These are phyloP conservation scores for Trypanosomatidae sp. DNA, from an alignment of 208 protist species.

Conservation along the genomic window DNA sequence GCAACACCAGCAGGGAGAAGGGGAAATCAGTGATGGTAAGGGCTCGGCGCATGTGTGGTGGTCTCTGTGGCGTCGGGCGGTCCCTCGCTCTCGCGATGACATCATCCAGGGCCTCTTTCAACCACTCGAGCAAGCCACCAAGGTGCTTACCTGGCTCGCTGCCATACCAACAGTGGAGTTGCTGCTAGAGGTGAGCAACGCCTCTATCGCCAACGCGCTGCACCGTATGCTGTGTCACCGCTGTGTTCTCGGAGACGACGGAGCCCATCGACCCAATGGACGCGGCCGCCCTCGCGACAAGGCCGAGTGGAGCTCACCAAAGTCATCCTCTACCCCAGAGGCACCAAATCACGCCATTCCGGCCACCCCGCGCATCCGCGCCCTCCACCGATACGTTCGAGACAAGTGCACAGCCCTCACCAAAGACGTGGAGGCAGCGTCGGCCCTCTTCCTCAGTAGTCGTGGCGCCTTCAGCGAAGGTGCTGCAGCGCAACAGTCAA, in stretches of 20 bases:
- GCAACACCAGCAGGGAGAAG: conserved; percentile 24
- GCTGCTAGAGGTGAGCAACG: conserved; percentile 55
- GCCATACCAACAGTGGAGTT: conserved; percentile 29
- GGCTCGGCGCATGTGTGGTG: conserved; percentile 59
- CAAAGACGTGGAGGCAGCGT: conserved; percentile 37
- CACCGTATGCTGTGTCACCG: conserved; percentile 72
- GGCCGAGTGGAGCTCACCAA: background rate
- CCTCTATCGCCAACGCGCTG: conserved; percentile 54
- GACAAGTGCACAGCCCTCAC: conserved; percentile 35
- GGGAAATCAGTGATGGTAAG: background rate
- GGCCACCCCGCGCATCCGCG: conserved; percentile 15
- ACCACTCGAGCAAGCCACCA: conserved; percentile 39
- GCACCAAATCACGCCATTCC: background rate
- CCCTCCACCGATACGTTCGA: conserved; percentile 39
- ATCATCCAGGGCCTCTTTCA: conserved; percentile 50
- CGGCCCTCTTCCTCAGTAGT: conserved; percentile 20
- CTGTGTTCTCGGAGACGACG: conserved; percentile 33
- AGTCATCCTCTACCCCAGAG: background rate
- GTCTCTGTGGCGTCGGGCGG: conserved; percentile 60
- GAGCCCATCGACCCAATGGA: background rate
- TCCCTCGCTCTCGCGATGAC: conserved; percentile 47
- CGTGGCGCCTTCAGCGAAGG: background rate
- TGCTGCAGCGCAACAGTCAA: conserved; percentile 1
- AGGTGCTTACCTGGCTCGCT: conserved; percentile 61
- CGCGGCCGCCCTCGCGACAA: background rate